Base-by-base conservation (phyloP, 305 asterid species). In the Fraxinus greggii region DNA sequence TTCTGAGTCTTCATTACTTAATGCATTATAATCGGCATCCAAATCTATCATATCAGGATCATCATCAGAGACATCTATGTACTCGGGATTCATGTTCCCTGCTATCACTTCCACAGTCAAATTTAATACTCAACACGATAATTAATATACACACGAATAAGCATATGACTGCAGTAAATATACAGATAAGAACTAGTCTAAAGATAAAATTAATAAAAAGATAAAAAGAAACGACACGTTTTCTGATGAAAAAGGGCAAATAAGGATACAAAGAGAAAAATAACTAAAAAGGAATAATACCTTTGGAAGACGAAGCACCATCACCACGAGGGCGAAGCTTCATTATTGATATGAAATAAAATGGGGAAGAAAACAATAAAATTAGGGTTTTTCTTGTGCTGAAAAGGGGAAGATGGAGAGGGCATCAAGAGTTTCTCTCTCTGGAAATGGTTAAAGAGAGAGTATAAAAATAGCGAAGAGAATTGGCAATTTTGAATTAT, bases 291-390 rank as follows among this genome's bases (percentile, higher is more conserved):
- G 13, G 0, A 33, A 72, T 4, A 56, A 45, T 61, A 90, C 97
- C 97, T 81, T 87, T 90, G 74, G 86, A 82, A 24, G 89, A 85
- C 42, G 90, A 86, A 38, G 91, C 29, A n/a, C 85, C 86, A 2
- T 85, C 77, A 72, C 78, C 65, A 10, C 75, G 88, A 79, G 95
- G 83, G 21, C 95, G 94, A 79, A 93, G 94, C 85, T 88, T 89
- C 97, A 94, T 94, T 76, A 15, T 23, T 32, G 3, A 36, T 63
- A 32, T 9, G 72, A 63, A 63, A 74, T 75, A 45, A 35, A n/a
- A 5, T 21, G 48, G n/a, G 21, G 69, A 6, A 15, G 56, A 40
- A 69, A 24, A 24, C 6, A 17, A 65, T 29, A 45, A 76, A 76
- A 72, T 80, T 87, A 89, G 91, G 92, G 95, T 78, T 91, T 72